Evolutionary conservation across 2,329 filamentous ascomycete genomes (phyloP), one percentile per base, ranked within the genome.

Genomic region (Aspergillus tamarii): DNA sequence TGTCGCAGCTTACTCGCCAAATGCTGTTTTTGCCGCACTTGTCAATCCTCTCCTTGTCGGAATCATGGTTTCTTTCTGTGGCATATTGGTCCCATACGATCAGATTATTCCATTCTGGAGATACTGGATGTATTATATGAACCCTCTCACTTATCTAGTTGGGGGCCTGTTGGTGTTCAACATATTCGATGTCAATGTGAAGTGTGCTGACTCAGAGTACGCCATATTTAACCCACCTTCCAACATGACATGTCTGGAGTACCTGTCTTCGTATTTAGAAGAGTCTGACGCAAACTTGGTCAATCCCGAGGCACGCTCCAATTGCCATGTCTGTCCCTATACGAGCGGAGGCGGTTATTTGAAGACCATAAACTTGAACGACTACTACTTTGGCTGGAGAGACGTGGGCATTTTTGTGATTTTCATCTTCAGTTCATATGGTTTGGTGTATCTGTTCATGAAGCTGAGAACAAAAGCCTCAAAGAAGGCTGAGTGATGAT

Each of bases 1-100:
- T 86, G 90, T 94, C 68, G 89, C 88, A 64, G 90, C 91, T 0
- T 92, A 92, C 74, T 89, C 90, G 0, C 90, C 78, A 46, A 82
- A 82, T 66, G 80, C 91, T 0, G 87, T 83, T 62, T 91, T 92
- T 75, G 90, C 89, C 0, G 88, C 91, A 59, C 90, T 92, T 65
- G 87, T 86, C 48, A 91, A 92, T 71, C 90, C 90, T 0, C 89
- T 92, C 78, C 89, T 92, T 81, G 88, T 92, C 76, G 70, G 72
- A 61, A 74, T 68, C 1, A 66, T 74, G 11, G 70, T 69, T 30
- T 74, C 72, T 10, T 74, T 74, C 68, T 74, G 72, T 6, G 72
- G 72, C 65, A 72, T 74, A 2, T 56, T 74, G 2, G 72, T 74
- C 4, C 72, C 72, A 6, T 74, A 74, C 48, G 52, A 59, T 6